Evolutionary conservation across 768 basidiomycete species (phyloP).

Genomic region (Collybia sordida): DNA sequence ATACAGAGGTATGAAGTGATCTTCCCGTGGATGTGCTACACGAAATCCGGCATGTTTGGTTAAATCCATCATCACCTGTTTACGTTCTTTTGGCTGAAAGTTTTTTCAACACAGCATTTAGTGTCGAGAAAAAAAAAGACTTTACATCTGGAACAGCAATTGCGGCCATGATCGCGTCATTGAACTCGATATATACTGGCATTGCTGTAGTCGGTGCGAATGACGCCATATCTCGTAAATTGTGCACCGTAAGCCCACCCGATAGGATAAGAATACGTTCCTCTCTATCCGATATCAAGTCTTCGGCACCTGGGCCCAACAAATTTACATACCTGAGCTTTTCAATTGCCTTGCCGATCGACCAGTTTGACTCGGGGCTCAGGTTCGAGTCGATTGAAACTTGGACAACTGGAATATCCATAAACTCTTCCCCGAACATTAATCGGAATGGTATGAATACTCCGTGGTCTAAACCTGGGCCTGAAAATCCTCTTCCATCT

Average conservation of each 20-base stretch:
- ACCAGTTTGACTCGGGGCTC: slow-evolving; percentile 63
- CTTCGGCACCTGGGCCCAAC: background rate
- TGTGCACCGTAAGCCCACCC: slow-evolving; percentile 71
- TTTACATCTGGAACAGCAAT: slow-evolving; percentile 46
- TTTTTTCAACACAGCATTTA: slow-evolving; percentile 3
- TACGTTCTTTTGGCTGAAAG: slow-evolving; percentile 48
- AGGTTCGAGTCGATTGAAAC: slow-evolving; percentile 64
- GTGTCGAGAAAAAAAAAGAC: background rate
- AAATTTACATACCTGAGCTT: slow-evolving; percentile 48
- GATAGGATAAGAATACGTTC: slow-evolving; percentile 70
- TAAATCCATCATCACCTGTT: slow-evolving; percentile 54
- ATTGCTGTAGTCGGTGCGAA: slow-evolving; percentile 51
- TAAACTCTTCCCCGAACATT: slow-evolving; percentile 73
- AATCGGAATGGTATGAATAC: slow-evolving; percentile 77
- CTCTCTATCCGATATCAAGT: slow-evolving; percentile 33
- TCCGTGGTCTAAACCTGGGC: slow-evolving; percentile 75
- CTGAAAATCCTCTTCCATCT: slow-evolving; percentile 65
- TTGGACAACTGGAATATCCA: slow-evolving; percentile 66
- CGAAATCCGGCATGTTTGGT: slow-evolving; percentile 62
- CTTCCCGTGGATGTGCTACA: slow-evolving; percentile 69
- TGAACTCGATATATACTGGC: slow-evolving; percentile 52
- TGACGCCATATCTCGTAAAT: slow-evolving; percentile 52
- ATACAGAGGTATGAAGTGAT: slow-evolving; percentile 82
- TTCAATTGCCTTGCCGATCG: slow-evolving; percentile 58
- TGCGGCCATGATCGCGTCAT: slow-evolving; percentile 58